Conservation (phyloP, 2,329 filamentous ascomycete species). For the Dichotomopilus funicola region DNA sequence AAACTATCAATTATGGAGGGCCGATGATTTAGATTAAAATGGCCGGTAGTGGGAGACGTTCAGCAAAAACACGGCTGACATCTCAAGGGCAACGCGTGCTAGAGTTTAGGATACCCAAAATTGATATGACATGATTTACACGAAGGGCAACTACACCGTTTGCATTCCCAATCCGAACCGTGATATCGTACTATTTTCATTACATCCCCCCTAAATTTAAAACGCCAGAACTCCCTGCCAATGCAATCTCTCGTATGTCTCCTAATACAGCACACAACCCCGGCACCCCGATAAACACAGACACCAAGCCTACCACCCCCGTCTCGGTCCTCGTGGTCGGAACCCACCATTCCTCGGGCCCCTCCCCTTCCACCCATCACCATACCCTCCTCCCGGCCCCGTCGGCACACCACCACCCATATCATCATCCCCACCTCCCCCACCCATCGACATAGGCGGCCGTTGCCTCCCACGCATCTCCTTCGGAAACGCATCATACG, state of each 20-base stretch:
- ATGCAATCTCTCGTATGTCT: no score
- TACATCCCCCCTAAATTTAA: slow-evolving; percentile 31
- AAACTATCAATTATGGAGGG: no score
- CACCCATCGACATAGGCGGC: slow-evolving; percentile 42
- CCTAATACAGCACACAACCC: no score
- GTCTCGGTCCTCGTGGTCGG: slow-evolving; percentile 44
- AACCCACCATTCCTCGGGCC: slow-evolving; percentile 45
- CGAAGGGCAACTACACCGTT: no score
- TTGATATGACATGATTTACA: no score
- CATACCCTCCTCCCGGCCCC: slow-evolving; percentile 40
- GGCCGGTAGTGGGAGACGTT: no score
- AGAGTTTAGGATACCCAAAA: no score
- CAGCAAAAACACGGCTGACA: no score
- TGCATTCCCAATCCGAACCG: background rate
- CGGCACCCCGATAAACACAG: no score
- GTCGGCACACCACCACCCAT: slow-evolving; percentile 43
- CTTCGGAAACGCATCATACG: slow-evolving; percentile 77
- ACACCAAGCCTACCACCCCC: slow-evolving; percentile 33
- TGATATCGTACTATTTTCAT: slow-evolving; percentile 4
- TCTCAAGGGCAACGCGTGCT: no score
- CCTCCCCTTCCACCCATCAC: slow-evolving; percentile 41
- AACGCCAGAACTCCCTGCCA: background rate
- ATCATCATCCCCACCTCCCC: slow-evolving; percentile 33
- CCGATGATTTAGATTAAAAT: no score
- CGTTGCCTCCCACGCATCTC: slow-evolving; percentile 64